Evolutionary conservation across 2,329 filamentous ascomycete genomes (phyloP), one percentile per base, ranked within the genome.

Genomic region (Fusarium sp.): DNA sequence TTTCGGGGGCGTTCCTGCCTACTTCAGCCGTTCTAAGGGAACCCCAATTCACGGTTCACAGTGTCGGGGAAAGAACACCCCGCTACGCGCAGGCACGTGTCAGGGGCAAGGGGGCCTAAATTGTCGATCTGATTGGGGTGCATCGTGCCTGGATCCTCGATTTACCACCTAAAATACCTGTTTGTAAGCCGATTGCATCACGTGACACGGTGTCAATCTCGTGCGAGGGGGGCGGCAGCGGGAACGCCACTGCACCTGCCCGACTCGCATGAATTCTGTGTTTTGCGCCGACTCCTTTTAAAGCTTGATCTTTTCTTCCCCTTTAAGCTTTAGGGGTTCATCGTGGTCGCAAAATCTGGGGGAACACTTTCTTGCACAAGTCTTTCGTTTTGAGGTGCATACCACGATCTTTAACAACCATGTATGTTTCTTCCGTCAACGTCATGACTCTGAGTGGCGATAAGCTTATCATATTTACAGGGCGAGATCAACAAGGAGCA

Each of bases 31-130:
- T 64, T 49, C 30, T 40, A 18, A 51, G 14, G 50, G 59, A 30
- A 55, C 42, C 59, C 75, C 65, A 69, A 71, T 73, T 72, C 78
- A 80, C 78, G 76, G 68, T 76, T 75, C 72, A 67, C 62, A 67
- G 61, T 72, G 66, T 56, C 68, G 27, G 62, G 12, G 30, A 34
- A 40, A 59, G 53, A 59, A 45, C 72, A 75, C 72, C 73, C 71
- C 76, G 57, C 74, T 72, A 78, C 78, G 75, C 77, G 79, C 75
- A 76, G 64, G 74, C 77, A 78, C 77, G 75, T 79, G 77, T 10
- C 30, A 40, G 23, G 53, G 46, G 50, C 34, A 59, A 27, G 21
- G 47, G 42, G 54, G 37, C 55, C 12, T 57, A 50, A 55, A 64
- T 63, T 70, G 62, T 60, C 55, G 63, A 66, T 66, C 63, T 66